Evolutionary conservation across 805 yeast species (phyloP), one percentile per base, ranked within the genome.

Genomic region (Monosporozyma yasuniensis): DNA sequence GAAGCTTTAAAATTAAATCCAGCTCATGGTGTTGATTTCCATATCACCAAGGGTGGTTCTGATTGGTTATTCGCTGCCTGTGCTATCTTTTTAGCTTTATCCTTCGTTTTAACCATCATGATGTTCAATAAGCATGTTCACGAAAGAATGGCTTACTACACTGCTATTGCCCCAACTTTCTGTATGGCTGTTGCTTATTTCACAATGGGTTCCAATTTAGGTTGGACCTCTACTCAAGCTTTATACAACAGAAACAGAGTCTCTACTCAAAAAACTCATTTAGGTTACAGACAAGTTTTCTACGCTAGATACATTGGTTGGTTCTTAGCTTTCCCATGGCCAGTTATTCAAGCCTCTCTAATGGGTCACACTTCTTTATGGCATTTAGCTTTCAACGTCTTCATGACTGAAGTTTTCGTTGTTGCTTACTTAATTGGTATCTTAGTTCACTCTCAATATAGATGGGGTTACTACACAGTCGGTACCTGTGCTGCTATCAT

Each of bases 61-160:
- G 79, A 78, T 64, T 81, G 85, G 86, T 72, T 77, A 56, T 82
- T 84, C 83, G 73, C 87, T 3, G 83, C 71, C 18, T 80, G 81
- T 61, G 61, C 74, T 38, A 53, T 78, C 18, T 75, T 77, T 57
- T 64, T 69, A 23, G 48, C 72, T 1, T 61, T 72, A 23, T 58
- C 74, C 9, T 47, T 70, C 14, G 46, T 59, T n/a, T 53, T 56
- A 54, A 52, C 59, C 39, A 55, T 54, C 25, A 46, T 65, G 34
- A 61, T 65, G 54, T 64, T 60, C 47, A 52, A 52, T 42, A 57
- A 60, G 42, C 67, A 69, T 18, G 58, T 63, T 9, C 57, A 57
- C 42, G 65, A 70, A 51, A 64, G 74, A 50, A 58, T 72, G 43
- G 64, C 71, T 44, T 62, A 56, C 50, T 59, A 54, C 38, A 60